A percentile compares a stretch with the other conserved stretches of the same genome.
Evolutionary conservation across 2,329 filamentous ascomycete genomes (phyloP).

Genomic region (Botryotinia calthae): DNA sequence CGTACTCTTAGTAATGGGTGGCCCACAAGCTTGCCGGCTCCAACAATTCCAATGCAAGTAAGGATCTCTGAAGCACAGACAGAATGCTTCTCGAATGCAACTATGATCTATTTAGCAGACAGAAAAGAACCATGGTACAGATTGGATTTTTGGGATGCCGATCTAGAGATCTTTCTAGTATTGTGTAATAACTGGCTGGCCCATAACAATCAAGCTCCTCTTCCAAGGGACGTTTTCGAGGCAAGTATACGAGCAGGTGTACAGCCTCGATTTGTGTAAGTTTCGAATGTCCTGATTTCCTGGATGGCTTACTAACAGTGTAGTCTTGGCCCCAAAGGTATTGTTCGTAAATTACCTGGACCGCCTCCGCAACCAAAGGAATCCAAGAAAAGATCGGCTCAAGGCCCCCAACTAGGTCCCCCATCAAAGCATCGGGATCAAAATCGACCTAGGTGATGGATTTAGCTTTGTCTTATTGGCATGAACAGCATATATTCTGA

Average conservation of each 20-base stretch:
- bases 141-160: slow-evolving; percentile 14
- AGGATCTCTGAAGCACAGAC: background rate
- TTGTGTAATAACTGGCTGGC: slow-evolving; percentile 6
- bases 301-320: background rate
- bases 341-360: background rate
- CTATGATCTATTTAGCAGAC: background rate
- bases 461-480: background rate
- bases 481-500: background rate
- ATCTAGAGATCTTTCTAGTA: background rate
- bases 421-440: slow-evolving; percentile 5
- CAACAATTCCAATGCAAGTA: background rate
- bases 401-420: background rate
- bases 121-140: slow-evolving; percentile 15
- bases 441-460: background rate
- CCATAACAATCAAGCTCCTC: background rate
- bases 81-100: background rate
- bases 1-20: background rate
- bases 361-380: background rate
- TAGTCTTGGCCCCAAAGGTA: slow-evolving; percentile 1
- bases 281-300: background rate
- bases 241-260: background rate
- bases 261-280: slow-evolving; percentile 17
- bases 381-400: background rate
- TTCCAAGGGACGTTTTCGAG: background rate
- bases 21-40: background rate